Evolutionary conservation across 331 rosid species (phyloP).

Genomic region (Acacia pycnantha): DNA sequence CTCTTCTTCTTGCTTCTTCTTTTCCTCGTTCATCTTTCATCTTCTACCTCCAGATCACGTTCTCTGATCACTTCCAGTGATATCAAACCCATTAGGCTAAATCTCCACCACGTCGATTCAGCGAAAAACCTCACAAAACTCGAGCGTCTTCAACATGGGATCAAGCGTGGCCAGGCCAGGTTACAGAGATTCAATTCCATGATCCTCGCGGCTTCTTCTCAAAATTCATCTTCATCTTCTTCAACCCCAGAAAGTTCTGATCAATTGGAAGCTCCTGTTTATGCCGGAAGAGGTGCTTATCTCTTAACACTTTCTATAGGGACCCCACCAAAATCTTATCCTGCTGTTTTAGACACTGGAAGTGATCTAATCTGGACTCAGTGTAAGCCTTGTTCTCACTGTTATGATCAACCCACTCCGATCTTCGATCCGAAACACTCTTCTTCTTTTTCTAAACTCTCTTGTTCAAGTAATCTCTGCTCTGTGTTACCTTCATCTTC

Average conservation of each 20-base stretch:
- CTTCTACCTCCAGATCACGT: conserved; percentile 47
- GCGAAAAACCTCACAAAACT: conserved; percentile 69
- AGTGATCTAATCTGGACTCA: conserved; percentile 95
- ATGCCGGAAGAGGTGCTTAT: conserved; percentile 75
- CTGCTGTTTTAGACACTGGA: conserved; percentile 85
- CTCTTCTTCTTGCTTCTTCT: not conserved
- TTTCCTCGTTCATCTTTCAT: conserved; percentile 34
- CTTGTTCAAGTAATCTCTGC: conserved; percentile 57
- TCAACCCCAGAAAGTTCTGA: not conserved
- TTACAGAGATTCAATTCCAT: conserved; percentile 57
- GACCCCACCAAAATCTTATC: conserved; percentile 58
- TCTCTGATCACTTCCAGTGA: not conserved
- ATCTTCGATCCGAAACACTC: conserved; percentile 72
- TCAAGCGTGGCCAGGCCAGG: conserved; percentile 51
- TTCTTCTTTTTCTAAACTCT: conserved; percentile 50
- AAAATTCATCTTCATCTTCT: not conserved
- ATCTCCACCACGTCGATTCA: conserved; percentile 63
- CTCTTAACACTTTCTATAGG: conserved; percentile 70
- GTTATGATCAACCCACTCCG: conserved; percentile 69
- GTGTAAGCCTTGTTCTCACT: conserved; percentile 69
- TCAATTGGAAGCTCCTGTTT: conserved; percentile 44
- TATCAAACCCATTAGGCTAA: conserved; percentile 36
- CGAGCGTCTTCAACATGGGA: conserved; percentile 62
- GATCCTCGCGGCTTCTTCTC: conserved; percentile 33
- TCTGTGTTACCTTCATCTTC: conserved; percentile 52